These are phyloP conservation scores for Tylopilus sp. DNA, from an alignment of 768 basidiomycete genomes.

Conservation along the genomic window DNA sequence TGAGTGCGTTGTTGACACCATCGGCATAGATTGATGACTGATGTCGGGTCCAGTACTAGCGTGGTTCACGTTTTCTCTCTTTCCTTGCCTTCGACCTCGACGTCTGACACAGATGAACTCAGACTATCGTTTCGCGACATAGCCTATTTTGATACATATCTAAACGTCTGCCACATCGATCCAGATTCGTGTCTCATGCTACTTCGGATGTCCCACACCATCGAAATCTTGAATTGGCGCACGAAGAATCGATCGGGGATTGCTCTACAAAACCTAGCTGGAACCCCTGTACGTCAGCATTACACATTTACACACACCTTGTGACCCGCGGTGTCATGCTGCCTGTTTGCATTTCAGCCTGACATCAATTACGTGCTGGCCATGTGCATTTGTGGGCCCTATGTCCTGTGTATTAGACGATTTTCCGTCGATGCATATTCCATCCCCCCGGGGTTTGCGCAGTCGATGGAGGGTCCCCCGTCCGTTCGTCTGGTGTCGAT, in stretches of 20 bases:
- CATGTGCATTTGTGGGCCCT: slow-evolving; percentile 42
- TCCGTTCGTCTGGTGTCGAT: too few relatives aligned
- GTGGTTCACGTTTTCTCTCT: slow-evolving; percentile 13
- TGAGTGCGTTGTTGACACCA: slow-evolving; percentile 3
- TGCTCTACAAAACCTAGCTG: slow-evolving; percentile 21
- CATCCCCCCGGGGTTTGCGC: too few relatives aligned
- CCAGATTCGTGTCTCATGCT: slow-evolving; percentile 28
- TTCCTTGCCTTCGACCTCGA: neutral
- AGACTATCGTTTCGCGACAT: neutral
- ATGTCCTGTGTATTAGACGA: slow-evolving; percentile 47
- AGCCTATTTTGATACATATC: slow-evolving; percentile 4
- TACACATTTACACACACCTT: neutral
- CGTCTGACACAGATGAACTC: neutral
- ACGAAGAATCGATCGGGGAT: slow-evolving; percentile 18
- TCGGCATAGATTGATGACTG: neutral
- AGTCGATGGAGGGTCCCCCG: too few relatives aligned
- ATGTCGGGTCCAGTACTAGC: neutral
- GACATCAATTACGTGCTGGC: slow-evolving; percentile 34
- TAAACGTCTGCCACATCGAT: slow-evolving; percentile 32
- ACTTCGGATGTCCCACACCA: slow-evolving; percentile 24
- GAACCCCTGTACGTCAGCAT: slow-evolving; percentile 22
- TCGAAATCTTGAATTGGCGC: slow-evolving; percentile 40
- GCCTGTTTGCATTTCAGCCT: slow-evolving; percentile 17
- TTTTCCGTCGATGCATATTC: slow-evolving; percentile 44
- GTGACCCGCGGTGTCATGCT: neutral